phyloP scores from a whole-genome alignment of 495 filamentous ascomycete genomes.

The Talaromyces borbonicus region DNA sequence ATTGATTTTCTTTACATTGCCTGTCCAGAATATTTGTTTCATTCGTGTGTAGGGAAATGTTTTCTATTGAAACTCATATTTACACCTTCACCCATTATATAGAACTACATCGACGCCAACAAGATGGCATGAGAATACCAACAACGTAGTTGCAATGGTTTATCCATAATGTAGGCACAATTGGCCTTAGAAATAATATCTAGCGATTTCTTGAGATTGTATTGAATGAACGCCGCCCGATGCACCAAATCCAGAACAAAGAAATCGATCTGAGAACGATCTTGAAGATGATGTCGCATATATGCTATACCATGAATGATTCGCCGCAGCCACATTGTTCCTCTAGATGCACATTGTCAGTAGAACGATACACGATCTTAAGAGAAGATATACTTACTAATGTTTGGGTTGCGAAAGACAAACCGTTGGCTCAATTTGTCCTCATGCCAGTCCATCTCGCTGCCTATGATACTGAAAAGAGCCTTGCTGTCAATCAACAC shows the following conservation, averaged over 20 bases:
- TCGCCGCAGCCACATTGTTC: slow-evolving; percentile 96
- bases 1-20: no score
- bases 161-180: no score
- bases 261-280: slow-evolving; percentile 11
- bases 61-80: no score
- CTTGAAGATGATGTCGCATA: slow-evolving; percentile 13
- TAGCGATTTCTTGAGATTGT: no score
- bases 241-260: slow-evolving; percentile 21
- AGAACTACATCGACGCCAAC: no score
- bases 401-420: slow-evolving; percentile 94
- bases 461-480: slow-evolving; percentile 93
- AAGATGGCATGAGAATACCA: no score
- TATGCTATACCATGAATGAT: slow-evolving; percentile 93
- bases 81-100: no score
- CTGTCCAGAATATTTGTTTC: no score
- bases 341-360: slow-evolving; percentile 54
- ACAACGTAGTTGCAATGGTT: no score
- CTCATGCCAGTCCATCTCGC: slow-evolving; percentile 98
- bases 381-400: slow-evolving; percentile 62
- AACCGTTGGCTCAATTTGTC: slow-evolving; percentile 85
- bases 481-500: slow-evolving; percentile 96
- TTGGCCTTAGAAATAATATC: no score
- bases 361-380: slow-evolving; percentile 1
- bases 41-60: no score
- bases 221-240: slow-evolving; percentile 35